Base-by-base conservation (phyloP, 345 rosid species). In the Hirschfeldia incana region DNA sequence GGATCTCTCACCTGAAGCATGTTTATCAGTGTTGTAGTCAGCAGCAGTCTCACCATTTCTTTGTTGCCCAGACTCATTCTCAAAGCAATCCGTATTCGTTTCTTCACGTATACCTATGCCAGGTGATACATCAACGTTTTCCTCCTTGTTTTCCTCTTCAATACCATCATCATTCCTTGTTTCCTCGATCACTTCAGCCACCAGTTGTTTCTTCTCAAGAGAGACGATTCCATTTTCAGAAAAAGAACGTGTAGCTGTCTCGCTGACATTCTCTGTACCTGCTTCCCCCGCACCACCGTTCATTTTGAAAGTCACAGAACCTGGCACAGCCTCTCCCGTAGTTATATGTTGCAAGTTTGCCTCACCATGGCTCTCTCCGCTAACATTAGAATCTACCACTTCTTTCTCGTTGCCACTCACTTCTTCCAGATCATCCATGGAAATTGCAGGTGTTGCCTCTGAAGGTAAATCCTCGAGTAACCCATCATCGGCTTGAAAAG, bases 321-420 rank as follows among this genome's bases (percentile, higher is more conserved):
- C 85, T 77, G 44, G 28, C 53, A 13, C 61, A 81, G 89, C 88
- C 75, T 87, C 91, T 75, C 82, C 87, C 21, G 67, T 85, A 74
- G 84, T 76, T 76, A 74, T 76, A 80, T 84, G 75, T 6, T 67
- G 74, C 30, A 34, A 61, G 27, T 21, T 74, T 16, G 51, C 57
- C 17, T n/a, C 57, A n/a, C 21, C 57, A 62, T 55, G 74, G 42
- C 73, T 64, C 78, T n/a, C 57, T 51, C 57, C 57, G 67, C 76
- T 81, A 65, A 70, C 79, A 73, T 81, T 81, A 39, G 12, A 67
- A 58, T 51, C 74, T 27, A n/a, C 63, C 9, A 13, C 69, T 27
- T 57, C 72, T 6, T 13, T 46, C 6, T 46, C 53, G 13, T 46
- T 46, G 53, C 53, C 4, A 46, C 15, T 46, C 53, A 12, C 53